Percentiles rank a stretch among this genome's conserved stretches.
phyloP scores from a whole-genome alignment of 345 rosid species.

The Euphorbia tirucalli region DNA sequence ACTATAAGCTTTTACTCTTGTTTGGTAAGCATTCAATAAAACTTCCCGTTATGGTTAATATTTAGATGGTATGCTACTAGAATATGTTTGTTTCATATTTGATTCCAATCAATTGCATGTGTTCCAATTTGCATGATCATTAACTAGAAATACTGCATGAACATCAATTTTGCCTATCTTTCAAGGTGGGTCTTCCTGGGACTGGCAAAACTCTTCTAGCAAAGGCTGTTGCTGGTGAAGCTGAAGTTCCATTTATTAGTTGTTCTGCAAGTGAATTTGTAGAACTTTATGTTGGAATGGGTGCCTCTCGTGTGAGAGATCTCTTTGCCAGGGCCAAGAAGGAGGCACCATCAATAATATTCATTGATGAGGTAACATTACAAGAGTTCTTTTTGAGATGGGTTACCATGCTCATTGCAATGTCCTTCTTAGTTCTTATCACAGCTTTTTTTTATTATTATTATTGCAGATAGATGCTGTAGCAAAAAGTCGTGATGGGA shows the following conservation, averaged over 20 bases:
- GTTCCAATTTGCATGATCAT: constrained; percentile 7
- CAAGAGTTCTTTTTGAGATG: constrained; percentile 5
- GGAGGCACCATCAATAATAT: constrained; percentile 93
- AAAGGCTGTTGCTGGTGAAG: constrained; percentile 96
- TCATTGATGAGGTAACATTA: constrained; percentile 79
- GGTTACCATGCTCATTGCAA: neutral
- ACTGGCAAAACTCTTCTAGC: constrained; percentile 97
- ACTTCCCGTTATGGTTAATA: neutral
- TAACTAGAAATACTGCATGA: constrained; percentile 8
- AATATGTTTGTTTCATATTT: neutral
- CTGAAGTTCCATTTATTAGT: constrained; percentile 93
- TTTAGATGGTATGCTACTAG: neutral
- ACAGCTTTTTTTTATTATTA: neutral
- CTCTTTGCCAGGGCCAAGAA: constrained; percentile 95
- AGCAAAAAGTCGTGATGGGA: constrained; percentile 96
- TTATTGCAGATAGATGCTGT: constrained; percentile 89
- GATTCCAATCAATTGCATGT: neutral
- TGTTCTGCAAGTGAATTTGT: constrained; percentile 98
- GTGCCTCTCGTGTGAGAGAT: constrained; percentile 98
- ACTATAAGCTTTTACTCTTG: neutral
- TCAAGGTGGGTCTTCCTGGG: constrained; percentile 97
- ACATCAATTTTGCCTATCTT: constrained; percentile 21
- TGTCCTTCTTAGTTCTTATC: neutral
- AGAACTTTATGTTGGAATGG: constrained; percentile 95
- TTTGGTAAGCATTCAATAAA: neutral